Base-by-base conservation (phyloP, 78 protist species). In the Bigelowiella natans region DNA sequence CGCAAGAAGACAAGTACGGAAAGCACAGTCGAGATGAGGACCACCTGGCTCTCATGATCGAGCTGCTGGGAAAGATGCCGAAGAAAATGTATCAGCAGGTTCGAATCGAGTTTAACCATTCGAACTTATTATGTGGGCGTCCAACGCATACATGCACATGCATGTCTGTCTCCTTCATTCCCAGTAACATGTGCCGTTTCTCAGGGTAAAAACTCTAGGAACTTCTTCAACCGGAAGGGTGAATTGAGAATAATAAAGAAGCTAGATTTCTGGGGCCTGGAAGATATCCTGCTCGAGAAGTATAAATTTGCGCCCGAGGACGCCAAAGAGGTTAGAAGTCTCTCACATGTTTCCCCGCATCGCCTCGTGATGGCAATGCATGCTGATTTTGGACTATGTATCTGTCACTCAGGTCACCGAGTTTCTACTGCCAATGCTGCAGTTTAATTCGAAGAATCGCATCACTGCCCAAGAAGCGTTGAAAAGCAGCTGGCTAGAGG, bases 1-100 rank as follows among this genome's bases (percentile, higher is more conserved):
- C 99, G 40, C 31, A 87, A 34, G 40, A 38, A 34, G 89, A 87
- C 36, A 39, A 87, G 37, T 40, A 83, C 11, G 86, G 86, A 83
- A 7, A 28, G 29, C 86, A 83, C 11, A 2, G 29, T 34, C 86
- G 86, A 30, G 86, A 83, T 34, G 86, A 83, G 29, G 89, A 87
- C 38, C 89, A 87, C 89, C 36, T 87, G 40, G 89, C 89, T 26
- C 64, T 87, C 73, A 87, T 87, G 40, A 11, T 39, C 2, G 89
- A 87, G 64, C 64, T 87, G 3, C 36, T 38, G 38, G 89, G 89
- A 37, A 87, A 87, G 36, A 29, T 87, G 31, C 89, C 89, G 7
- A 40, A 40, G 37, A 39, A 87, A 34, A 87, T 87, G 87, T 51
- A 18, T 51, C 73, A 26, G 73, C 18, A 7, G n/a, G n/a, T n/a